Evolutionary conservation across 2,329 filamentous ascomycete genomes (phyloP).

Genomic region (Alternaria conjuncta): DNA sequence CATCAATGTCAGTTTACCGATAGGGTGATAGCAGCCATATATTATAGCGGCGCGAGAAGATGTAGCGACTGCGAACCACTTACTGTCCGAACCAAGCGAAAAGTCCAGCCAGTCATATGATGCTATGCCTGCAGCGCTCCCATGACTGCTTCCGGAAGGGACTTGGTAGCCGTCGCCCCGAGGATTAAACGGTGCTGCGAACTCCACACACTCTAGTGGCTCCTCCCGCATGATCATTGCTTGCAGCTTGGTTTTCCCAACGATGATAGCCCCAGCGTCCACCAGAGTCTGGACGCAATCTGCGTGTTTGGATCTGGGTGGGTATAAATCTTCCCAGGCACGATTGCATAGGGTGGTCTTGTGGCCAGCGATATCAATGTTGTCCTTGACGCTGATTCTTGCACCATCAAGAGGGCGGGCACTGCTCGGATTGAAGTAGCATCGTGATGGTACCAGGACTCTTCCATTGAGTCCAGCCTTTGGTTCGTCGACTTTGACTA

Average conservation of each 20-base stretch:
- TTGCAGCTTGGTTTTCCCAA: slow-evolving; percentile 59
- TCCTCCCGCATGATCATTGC: slow-evolving; percentile 48
- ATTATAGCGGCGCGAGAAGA: too few species aligned
- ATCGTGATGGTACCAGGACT: background rate
- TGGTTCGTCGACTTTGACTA: too few species aligned
- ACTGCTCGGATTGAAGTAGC: background rate
- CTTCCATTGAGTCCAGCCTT: too few species aligned
- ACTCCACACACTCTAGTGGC: slow-evolving; percentile 7
- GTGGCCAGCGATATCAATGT: slow-evolving; percentile 8
- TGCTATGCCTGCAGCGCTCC: slow-evolving; percentile 3
- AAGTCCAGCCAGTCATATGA: slow-evolving; percentile 20
- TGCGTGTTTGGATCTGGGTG: slow-evolving; percentile 1
- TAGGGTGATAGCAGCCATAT: too few species aligned
- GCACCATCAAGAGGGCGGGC: slow-evolving; percentile 19
- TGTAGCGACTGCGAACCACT: background rate
- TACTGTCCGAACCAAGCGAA: slow-evolving; percentile 44
- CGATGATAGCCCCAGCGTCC: slow-evolving; percentile 41
- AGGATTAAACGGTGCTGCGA: slow-evolving; percentile 28
- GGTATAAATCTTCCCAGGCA: slow-evolving; percentile 11
- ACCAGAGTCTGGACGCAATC: background rate
- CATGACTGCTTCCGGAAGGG: slow-evolving; percentile 12
- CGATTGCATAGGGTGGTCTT: slow-evolving; percentile 13
- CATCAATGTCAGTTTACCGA: too few species aligned
- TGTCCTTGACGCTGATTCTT: slow-evolving; percentile 43
- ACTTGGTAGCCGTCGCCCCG: slow-evolving; percentile 32